phyloP scores from a whole-genome alignment of 805 yeast species.

The Wickerhamomyces hampshirensis region DNA sequence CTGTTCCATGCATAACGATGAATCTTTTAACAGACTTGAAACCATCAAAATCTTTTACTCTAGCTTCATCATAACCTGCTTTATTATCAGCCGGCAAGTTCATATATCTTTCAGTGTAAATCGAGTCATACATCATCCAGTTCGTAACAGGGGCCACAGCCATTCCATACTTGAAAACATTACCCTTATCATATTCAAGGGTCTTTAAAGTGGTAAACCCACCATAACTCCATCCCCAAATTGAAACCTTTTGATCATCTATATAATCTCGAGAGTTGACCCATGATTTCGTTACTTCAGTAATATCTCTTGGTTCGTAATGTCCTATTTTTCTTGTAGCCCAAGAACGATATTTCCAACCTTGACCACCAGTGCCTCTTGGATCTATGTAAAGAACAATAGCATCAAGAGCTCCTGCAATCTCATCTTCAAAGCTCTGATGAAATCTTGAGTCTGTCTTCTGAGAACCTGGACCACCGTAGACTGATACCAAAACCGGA shows the following conservation, averaged over 20 bases:
- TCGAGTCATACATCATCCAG: constrained; percentile 71
- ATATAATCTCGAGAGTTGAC: constrained; percentile 40
- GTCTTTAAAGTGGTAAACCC: constrained; percentile 76
- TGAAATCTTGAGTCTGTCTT: constrained; percentile 42
- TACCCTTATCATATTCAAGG: constrained; percentile 58
- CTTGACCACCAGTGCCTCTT: constrained; percentile 77
- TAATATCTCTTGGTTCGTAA: constrained; percentile 74
- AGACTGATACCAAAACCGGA: constrained; percentile 63
- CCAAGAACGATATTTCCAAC: constrained; percentile 59
- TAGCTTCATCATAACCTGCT: constrained; percentile 42
- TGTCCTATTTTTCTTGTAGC: constrained; percentile 57
- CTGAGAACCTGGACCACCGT: constrained; percentile 82
- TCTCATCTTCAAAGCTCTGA: constrained; percentile 54
- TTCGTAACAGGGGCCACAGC: constrained; percentile 85
- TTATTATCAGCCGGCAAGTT: constrained; percentile 45
- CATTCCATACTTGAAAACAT: constrained; percentile 67
- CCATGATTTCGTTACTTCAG: constrained; percentile 45
- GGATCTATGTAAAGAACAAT: constrained; percentile 70
- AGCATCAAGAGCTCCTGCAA: constrained; percentile 52
- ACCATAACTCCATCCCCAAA: constrained; percentile 92
- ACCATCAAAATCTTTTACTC: constrained; percentile 36
- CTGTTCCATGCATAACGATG: constrained; percentile 75
- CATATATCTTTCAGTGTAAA: constrained; percentile 79
- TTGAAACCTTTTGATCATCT: constrained; percentile 51
- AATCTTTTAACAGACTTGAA: constrained; percentile 52